These are phyloP conservation scores for Alternaria burnsii DNA, from an alignment of 2,329 filamentous ascomycete species.

Conservation along the genomic window DNA sequence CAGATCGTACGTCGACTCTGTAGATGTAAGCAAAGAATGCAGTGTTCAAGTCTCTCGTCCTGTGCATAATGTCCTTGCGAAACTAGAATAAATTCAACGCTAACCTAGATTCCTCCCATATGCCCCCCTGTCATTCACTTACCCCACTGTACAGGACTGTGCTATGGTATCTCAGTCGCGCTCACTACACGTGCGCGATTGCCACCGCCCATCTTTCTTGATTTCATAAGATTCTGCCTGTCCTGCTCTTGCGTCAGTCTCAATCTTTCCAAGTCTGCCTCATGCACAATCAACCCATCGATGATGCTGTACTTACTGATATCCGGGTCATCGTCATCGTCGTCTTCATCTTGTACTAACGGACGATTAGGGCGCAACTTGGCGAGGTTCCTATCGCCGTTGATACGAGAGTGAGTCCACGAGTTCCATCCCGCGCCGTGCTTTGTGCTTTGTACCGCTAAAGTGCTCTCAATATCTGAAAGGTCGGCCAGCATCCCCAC, in stretches of 20 bases:
- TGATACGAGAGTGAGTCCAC: slow-evolving; percentile 9
- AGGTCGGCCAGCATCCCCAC: not conserved
- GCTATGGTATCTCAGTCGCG: not conserved
- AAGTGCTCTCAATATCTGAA: not conserved
- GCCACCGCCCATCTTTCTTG: slow-evolving; percentile 7
- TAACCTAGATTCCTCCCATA: not conserved
- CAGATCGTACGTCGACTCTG: not conserved
- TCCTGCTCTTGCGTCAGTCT: slow-evolving; percentile 9
- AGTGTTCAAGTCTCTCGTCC: not conserved
- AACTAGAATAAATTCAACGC: not conserved
- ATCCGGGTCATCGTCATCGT: slow-evolving; percentile 15
- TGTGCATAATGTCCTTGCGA: not conserved
- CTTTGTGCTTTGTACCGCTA: not conserved
- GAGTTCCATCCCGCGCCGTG: not conserved
- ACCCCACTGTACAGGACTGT: not conserved
- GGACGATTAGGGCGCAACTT: not conserved
- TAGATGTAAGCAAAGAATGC: not conserved
- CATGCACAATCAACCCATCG: slow-evolving; percentile 14
- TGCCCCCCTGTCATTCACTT: not conserved
- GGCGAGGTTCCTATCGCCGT: slow-evolving; percentile 10
- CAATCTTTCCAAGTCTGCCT: not conserved
- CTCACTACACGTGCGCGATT: slow-evolving; percentile 2
- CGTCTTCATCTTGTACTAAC: not conserved
- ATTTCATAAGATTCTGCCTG: slow-evolving; percentile 7
- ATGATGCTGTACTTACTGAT: slow-evolving; percentile 19